Base-by-base conservation (phyloP, 1,284 basidiomycete species). In the Fomitopsis schrenkii region DNA sequence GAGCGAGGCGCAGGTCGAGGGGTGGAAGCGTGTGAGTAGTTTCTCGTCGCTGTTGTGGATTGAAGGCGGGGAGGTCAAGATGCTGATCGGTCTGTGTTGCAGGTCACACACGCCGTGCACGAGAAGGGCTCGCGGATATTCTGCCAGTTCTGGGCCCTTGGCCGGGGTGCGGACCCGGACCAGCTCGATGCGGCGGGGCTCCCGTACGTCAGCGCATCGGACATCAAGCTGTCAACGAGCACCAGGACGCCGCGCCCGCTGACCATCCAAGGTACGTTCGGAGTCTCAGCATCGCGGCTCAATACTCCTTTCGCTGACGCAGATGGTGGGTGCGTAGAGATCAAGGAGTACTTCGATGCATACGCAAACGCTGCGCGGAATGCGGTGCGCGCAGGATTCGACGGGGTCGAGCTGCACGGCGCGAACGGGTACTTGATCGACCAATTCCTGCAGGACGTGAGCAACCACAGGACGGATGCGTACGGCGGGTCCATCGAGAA, bases 401-500 rank as follows among this genome's bases (percentile, higher is more conserved):
- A 83, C 61, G 82, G 80, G 1, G 67, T 76, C 26, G 71, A 75
- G 62, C 64, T 72, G 14, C 72, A 74, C 59, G 63, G 59, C n/a
- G 72, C 72, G 8, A 66, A 77, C 59, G 79, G 80, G 5, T 80
- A 77, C 59, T 68, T 81, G 9, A 52, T 79, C 22, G 78, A 80
- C 63, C 77, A 80, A 64, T 80, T 79, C 67, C 57, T 78, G 19
- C 77, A 82, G 63, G 74, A 77, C 41, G 66, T 73, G 1, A 67
- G 76, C 53, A 87, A 87, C 75, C 74, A 79, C 36, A 80, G 85
- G 33, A 83, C 80, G 14, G 86, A 89, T 71, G 73, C 78, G 55
- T 90, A 85, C 68, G 86, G 86, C 7, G 86, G 85, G 3, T 77
- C 77, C 2, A 62, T 84, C 26, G 82, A 84, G 71, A 86, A 86